A percentile compares a stretch with the other conserved stretches of the same genome.
Conservation (phyloP, 1,284 basidiomycete species). For the Coniophora puteana region DNA sequence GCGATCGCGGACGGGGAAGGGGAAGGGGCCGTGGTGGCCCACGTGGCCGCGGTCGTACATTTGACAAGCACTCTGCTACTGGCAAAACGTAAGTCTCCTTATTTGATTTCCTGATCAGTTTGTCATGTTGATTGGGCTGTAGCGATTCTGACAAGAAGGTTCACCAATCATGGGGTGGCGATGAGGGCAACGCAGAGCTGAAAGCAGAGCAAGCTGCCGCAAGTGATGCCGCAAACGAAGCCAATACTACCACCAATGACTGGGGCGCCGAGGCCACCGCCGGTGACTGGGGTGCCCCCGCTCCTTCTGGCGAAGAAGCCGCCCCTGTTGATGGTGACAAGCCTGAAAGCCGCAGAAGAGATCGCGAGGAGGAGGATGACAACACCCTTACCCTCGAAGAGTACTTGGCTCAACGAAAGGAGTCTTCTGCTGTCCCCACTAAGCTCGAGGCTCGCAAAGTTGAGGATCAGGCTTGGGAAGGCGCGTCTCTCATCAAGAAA, state of each 20-base stretch:
- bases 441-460: conserved; percentile 69
- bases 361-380: conserved; percentile 85
- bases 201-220: conserved; percentile 72
- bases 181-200: conserved; percentile 76
- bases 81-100: conserved; percentile 64
- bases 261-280: conserved; percentile 28
- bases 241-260: conserved; percentile 22
- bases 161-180: conserved; percentile 89
- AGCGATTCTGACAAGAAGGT: conserved; percentile 92
- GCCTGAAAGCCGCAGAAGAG: conserved; percentile 40
- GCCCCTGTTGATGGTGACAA: conserved; percentile 38
- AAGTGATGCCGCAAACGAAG: conserved; percentile 52
- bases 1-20: conserved; percentile 42
- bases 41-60: conserved; percentile 63
- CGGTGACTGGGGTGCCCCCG: conserved; percentile 36
- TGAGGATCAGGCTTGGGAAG: conserved; percentile 58
- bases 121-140: conserved; percentile 8
- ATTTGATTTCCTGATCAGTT: conserved; percentile 6
- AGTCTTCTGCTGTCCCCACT: conserved; percentile 49
- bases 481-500: conserved; percentile 58
- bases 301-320: conserved; percentile 29
- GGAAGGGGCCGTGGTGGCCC: conserved; percentile 41
- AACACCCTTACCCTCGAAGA: conserved; percentile 87
- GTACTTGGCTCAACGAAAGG: conserved; percentile 74
- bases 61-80: conserved; percentile 81